Conservation (phyloP, 495 filamentous ascomycete species). For the Annulohypoxylon bovei region DNA sequence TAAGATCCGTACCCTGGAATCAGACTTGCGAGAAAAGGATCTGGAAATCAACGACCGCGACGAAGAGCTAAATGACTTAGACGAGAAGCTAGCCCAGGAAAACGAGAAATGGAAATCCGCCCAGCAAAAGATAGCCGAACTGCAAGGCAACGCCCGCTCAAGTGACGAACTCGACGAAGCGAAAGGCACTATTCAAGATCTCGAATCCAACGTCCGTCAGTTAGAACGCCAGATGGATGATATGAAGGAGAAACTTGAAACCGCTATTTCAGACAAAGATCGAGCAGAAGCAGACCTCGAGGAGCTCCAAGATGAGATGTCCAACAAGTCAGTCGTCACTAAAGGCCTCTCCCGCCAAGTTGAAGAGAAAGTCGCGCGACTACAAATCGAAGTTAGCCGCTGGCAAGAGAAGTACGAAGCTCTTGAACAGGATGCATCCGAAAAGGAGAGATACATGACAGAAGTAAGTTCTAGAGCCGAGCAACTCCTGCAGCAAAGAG, state of each 20-base stretch:
- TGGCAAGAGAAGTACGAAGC: constrained; percentile 67
- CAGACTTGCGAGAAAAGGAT: constrained; percentile 72
- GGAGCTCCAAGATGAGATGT: constrained; percentile 78
- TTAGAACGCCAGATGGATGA: constrained; percentile 63
- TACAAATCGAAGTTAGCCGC: constrained; percentile 70
- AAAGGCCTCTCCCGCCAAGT: constrained; percentile 80
- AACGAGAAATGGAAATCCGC: constrained; percentile 46
- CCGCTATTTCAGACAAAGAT: constrained; percentile 70
- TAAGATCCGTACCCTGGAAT: constrained; percentile 74
- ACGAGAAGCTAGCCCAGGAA: constrained; percentile 55
- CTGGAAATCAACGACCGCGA: constrained; percentile 70
- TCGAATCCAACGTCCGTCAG: constrained; percentile 56
- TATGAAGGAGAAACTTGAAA: constrained; percentile 67
- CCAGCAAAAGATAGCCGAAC: constrained; percentile 66
- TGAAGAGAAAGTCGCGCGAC: constrained; percentile 71
- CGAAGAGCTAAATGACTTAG: constrained; percentile 64
- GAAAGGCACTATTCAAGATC: constrained; percentile 58
- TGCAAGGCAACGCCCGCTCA: constrained; percentile 68
- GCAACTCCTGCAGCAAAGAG: constrained; percentile 55
- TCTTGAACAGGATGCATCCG: constrained; percentile 54
- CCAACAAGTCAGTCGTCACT: constrained; percentile 79
- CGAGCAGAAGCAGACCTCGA: constrained; percentile 67
- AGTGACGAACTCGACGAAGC: constrained; percentile 65
- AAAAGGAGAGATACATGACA: constrained; percentile 55
- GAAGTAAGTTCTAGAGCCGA: constrained; percentile 51